phyloP scores from a whole-genome alignment of 1,284 basidiomycete genomes.

The Tetrapyrgos nigripes region DNA sequence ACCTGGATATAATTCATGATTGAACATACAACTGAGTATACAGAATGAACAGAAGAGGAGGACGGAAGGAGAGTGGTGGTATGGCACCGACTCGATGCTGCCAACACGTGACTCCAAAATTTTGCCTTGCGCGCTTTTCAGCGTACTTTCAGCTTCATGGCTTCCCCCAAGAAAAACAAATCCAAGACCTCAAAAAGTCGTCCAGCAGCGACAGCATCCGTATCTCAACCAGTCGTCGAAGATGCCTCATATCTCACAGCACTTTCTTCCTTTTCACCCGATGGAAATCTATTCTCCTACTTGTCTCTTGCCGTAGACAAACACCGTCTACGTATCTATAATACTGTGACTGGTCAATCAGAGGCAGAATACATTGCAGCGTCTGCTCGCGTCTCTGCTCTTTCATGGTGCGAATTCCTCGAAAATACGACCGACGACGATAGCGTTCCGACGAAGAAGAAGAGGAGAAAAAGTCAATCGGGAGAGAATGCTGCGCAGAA shows the following conservation, averaged over 20 bases:
- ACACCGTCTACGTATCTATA: conserved; percentile 73
- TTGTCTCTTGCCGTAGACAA: conserved; percentile 77
- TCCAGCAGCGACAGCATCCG: conserved; percentile 58
- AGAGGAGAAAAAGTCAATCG: conserved; percentile 50
- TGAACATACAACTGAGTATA: background rate
- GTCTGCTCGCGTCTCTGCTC: conserved; percentile 57
- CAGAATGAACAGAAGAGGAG: conserved; percentile 15
- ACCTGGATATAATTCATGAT: conserved; percentile 77
- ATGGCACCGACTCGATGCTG: too few species aligned
- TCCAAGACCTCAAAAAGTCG: conserved; percentile 61
- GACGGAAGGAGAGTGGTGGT: conserved; percentile 12
- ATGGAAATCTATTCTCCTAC: conserved; percentile 66
- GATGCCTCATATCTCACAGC: conserved; percentile 50
- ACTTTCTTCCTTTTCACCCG: conserved; percentile 68
- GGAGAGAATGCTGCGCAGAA: conserved; percentile 24
- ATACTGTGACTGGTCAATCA: conserved; percentile 59
- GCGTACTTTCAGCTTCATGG: conserved; percentile 32
- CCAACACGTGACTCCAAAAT: conserved; percentile 23
- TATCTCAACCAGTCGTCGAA: conserved; percentile 64
- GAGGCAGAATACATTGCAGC: conserved; percentile 67
- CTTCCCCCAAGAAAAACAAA: conserved; percentile 55
- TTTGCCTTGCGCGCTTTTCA: conserved; percentile 5
- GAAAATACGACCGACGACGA: conserved; percentile 30
- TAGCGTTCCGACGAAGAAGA: conserved; percentile 48
- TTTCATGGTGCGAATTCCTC: conserved; percentile 56